A percentile compares a stretch with the other conserved stretches of the same genome.
phyloP scores from a whole-genome alignment of 2,329 filamentous ascomycete genomes.

The Penicillium sp. region DNA sequence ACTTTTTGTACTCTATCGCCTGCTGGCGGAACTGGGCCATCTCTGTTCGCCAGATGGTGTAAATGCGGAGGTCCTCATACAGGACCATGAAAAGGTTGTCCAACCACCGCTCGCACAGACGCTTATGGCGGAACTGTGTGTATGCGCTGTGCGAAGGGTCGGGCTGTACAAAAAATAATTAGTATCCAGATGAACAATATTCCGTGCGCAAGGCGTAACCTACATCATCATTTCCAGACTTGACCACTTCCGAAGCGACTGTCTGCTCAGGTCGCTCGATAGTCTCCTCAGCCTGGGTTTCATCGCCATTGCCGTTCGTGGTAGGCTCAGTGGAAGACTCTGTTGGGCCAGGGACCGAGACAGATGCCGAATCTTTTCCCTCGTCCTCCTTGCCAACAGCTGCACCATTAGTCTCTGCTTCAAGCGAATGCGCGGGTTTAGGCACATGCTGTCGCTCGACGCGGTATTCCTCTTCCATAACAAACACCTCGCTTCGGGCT shows the following conservation, averaged over 20 bases:
- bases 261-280: slow-evolving; percentile 80
- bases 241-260: slow-evolving; percentile 73
- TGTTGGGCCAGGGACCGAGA: slow-evolving; percentile 21
- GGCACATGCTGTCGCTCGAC: slow-evolving; percentile 62
- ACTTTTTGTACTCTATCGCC: slow-evolving; percentile 94
- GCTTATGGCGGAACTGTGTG: slow-evolving; percentile 93
- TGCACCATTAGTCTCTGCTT: slow-evolving; percentile 39
- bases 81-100: slow-evolving; percentile 99
- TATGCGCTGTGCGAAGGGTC: slow-evolving; percentile 70
- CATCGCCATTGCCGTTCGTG: slow-evolving; percentile 33
- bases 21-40: slow-evolving; percentile 94
- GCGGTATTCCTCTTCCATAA: slow-evolving; percentile 99
- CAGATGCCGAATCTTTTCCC: slow-evolving; percentile 27
- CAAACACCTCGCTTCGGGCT: slow-evolving; percentile 94
- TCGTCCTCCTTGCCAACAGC: slow-evolving; percentile 19
- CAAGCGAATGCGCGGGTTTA: slow-evolving; percentile 74
- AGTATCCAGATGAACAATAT: not conserved
- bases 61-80: slow-evolving; percentile 95
- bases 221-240: slow-evolving; percentile 71
- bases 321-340: slow-evolving; percentile 25
- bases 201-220: slow-evolving; percentile 25
- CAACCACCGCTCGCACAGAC: slow-evolving; percentile 94
- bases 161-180: slow-evolving; percentile 45
- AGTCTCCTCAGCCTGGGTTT: slow-evolving; percentile 34
- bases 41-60: slow-evolving; percentile 98